Percentiles rank a stretch among this genome's conserved stretches.
Conservation (phyloP, 768 basidiomycete genomes). For the Calocera cornea region DNA sequence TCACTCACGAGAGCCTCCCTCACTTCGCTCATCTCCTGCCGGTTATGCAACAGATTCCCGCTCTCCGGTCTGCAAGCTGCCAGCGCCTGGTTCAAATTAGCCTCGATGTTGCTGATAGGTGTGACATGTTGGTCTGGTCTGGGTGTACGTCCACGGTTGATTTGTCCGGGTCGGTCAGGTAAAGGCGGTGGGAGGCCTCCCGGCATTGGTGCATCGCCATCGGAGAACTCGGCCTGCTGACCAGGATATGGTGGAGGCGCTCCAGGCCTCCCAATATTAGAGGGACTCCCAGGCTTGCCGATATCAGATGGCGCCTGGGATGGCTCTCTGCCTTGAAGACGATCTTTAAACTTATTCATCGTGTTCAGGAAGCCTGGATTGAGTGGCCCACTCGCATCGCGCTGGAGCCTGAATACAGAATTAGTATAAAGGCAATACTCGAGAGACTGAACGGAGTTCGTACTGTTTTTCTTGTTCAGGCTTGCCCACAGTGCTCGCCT, state of each 20-base stretch:
- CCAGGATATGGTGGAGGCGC: slow-evolving; percentile 1
- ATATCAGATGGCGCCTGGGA: neutral
- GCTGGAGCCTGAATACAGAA: neutral
- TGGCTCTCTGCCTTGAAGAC: neutral
- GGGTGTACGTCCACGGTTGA: neutral
- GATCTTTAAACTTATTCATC: neutral
- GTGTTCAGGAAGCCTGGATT: neutral
- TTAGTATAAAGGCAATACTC: neutral
- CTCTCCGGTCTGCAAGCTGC: slow-evolving; percentile 59
- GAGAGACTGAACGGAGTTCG: neutral
- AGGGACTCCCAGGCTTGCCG: neutral
- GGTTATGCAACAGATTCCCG: slow-evolving; percentile 44
- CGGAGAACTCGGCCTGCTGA: neutral
- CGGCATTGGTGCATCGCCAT: neutral
- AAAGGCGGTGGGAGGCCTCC: neutral
- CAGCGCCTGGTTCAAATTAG: slow-evolving; percentile 31
- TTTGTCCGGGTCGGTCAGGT: neutral
- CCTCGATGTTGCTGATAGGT: neutral
- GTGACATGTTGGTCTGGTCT: neutral
- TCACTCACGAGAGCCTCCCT: slow-evolving; percentile 42
- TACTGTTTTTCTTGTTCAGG: neutral
- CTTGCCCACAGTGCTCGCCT: neutral
- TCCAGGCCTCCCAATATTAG: neutral
- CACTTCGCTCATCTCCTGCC: slow-evolving; percentile 54
- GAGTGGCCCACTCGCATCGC: neutral